phyloP scores from a whole-genome alignment of 73 alveolate species.

The Effrenium voratum region DNA sequence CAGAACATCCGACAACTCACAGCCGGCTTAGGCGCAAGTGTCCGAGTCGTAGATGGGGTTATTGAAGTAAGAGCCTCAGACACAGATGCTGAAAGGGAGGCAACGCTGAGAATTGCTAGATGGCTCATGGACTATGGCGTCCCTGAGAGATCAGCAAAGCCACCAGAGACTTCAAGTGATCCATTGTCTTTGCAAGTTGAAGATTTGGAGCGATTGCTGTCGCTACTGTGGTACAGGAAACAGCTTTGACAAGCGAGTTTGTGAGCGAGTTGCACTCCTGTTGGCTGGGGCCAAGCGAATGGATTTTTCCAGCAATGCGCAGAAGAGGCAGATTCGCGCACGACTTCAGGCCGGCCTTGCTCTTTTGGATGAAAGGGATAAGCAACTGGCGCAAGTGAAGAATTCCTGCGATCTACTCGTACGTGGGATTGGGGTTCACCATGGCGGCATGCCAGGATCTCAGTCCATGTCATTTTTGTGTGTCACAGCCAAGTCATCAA shows the following conservation, averaged over 20 bases:
- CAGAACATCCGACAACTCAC: conserved; percentile 2
- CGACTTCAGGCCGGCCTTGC: conserved; percentile 3
- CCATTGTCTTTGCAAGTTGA: conserved; percentile 41
- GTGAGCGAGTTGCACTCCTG: conserved; percentile 53
- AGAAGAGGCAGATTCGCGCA: background rate
- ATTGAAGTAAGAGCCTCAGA: conserved; percentile 28
- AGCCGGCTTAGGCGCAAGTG: conserved; percentile 7
- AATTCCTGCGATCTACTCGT: conserved; percentile 34
- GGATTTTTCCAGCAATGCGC: background rate
- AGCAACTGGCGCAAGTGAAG: conserved; percentile 52
- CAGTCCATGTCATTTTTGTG: background rate
- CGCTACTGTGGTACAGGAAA: conserved; percentile 28
- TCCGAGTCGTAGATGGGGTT: background rate
- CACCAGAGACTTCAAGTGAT: conserved; percentile 17
- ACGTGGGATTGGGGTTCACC: conserved; percentile 53
- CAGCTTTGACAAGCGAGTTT: conserved; percentile 63
- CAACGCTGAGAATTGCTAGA: background rate
- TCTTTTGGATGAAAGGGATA: conserved; percentile 3
- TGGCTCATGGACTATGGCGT: conserved; percentile 19
- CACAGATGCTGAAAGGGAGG: background rate
- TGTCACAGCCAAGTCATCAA: too few species aligned
- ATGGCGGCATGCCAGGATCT: conserved; percentile 32
- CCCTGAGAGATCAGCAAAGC: conserved; percentile 1
- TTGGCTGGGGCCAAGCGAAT: conserved; percentile 52
- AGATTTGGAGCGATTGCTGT: conserved; percentile 35